A percentile compares a stretch with the other conserved stretches of the same genome.
Conservation (phyloP, 73 alveolate genomes). For the Paramecium tetraurelia region DNA sequence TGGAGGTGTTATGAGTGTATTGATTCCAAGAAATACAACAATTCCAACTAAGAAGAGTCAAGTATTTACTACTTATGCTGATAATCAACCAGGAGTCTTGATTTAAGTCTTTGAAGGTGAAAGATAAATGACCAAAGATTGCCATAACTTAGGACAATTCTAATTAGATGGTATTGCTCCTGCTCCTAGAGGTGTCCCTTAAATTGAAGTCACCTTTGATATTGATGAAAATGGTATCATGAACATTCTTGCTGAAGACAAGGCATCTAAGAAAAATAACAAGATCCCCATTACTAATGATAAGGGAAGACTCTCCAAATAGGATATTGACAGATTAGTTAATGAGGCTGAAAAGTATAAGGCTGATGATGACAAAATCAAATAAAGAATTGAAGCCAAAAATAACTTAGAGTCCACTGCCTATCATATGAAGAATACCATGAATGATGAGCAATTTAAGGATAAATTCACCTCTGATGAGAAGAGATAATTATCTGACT, state of each 20-base stretch:
- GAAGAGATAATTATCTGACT: background rate
- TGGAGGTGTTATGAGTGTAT: conserved; percentile 67
- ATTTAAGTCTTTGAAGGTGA: conserved; percentile 98
- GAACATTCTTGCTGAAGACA: conserved; percentile 81
- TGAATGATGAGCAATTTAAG: conserved; percentile 71
- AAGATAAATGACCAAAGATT: conserved; percentile 92
- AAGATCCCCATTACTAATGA: conserved; percentile 71
- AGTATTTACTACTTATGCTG: conserved; percentile 97
- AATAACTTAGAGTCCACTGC: conserved; percentile 63
- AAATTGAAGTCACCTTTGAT: conserved; percentile 87
- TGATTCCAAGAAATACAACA: conserved; percentile 66
- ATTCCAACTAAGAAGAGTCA: conserved; percentile 70
- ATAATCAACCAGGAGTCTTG: conserved; percentile 94
- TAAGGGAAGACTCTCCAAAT: conserved; percentile 64
- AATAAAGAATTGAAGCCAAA: conserved; percentile 68
- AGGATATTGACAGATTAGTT: conserved; percentile 68
- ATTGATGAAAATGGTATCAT: conserved; percentile 93
- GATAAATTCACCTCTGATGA: conserved; percentile 37
- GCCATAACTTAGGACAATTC: conserved; percentile 94
- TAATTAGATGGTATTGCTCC: conserved; percentile 91
- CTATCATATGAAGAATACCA: conserved; percentile 65
- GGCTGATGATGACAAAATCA: conserved; percentile 65
- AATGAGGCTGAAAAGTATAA: conserved; percentile 66
- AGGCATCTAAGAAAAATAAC: conserved; percentile 76
- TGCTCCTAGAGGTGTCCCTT: conserved; percentile 96